These are phyloP conservation scores for Coprinopsis strossmayeri DNA, from an alignment of 768 basidiomycete species.

Conservation along the genomic window DNA sequence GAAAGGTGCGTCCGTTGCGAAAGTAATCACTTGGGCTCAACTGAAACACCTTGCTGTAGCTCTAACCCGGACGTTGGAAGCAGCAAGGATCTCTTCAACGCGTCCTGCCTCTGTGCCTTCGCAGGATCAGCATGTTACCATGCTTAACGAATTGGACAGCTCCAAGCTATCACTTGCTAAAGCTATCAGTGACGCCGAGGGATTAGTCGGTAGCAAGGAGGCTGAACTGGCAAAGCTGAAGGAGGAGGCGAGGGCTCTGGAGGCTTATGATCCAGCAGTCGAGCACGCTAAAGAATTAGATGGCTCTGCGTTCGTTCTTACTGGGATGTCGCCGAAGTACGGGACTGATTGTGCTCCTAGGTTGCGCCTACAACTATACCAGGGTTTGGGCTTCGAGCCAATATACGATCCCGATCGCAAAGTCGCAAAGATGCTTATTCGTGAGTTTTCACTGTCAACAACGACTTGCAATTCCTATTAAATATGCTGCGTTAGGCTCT, in stretches of 20 bases:
- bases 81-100: slow-evolving; percentile 63
- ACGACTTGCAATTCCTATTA: too few relatives aligned
- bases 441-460: slow-evolving; percentile 33
- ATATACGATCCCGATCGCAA: slow-evolving; percentile 46
- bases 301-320: slow-evolving; percentile 51
- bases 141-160: slow-evolving; percentile 59
- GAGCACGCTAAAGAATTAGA: slow-evolving; percentile 69
- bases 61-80: slow-evolving; percentile 56
- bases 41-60: slow-evolving; percentile 29
- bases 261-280: slow-evolving; percentile 63
- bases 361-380: slow-evolving; percentile 61
- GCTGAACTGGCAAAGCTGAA: slow-evolving; percentile 64
- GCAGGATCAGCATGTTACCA: slow-evolving; percentile 50
- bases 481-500: slow-evolving; percentile 29
- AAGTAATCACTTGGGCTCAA: background rate
- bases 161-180: slow-evolving; percentile 62
- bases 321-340: background rate
- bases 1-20: slow-evolving; percentile 39
- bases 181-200: slow-evolving; percentile 68
- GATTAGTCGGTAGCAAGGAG: slow-evolving; percentile 57
- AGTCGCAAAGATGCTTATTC: slow-evolving; percentile 57
- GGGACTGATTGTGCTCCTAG: slow-evolving; percentile 28
- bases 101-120: slow-evolving; percentile 68
- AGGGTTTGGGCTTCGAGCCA: slow-evolving; percentile 67
- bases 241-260: slow-evolving; percentile 53